phyloP scores from a whole-genome alignment of 306 rosid species.

The Benincasa hispida region DNA sequence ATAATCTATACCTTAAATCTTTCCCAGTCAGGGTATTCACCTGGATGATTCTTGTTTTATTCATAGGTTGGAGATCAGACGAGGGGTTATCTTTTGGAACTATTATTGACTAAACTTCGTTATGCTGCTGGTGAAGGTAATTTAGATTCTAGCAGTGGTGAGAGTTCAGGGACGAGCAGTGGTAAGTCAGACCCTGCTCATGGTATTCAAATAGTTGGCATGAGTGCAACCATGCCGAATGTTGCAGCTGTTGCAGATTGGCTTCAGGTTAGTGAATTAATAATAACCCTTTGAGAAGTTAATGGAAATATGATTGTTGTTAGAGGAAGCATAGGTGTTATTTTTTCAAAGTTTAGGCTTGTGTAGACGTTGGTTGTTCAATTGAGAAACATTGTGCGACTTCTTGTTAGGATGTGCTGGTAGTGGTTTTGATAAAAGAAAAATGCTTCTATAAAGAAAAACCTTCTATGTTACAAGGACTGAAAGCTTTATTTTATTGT shows the following conservation, averaged over 20 bases:
- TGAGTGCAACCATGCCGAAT: conserved; percentile 99
- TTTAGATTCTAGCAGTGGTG: conserved; percentile 70
- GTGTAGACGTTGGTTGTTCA: not conserved
- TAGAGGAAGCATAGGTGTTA: not conserved
- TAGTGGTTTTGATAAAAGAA: not conserved
- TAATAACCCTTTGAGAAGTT: not conserved
- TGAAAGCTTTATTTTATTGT: not conserved
- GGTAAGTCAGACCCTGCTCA: conserved; percentile 76
- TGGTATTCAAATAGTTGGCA: conserved; percentile 91
- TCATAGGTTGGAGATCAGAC: conserved; percentile 85
- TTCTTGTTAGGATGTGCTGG: not conserved
- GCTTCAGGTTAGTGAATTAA: conserved; percentile 67
- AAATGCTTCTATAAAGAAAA: not conserved
- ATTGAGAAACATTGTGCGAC: not conserved
- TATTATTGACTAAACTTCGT: conserved; percentile 91
- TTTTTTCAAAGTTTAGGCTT: not conserved
- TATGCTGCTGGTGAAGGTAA: conserved; percentile 96
- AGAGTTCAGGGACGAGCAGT: conserved; percentile 83
- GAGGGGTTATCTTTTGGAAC: conserved; percentile 95
- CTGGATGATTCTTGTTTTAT: conserved; percentile 17
- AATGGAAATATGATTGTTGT: not conserved
- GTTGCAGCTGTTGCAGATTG: conserved; percentile 96
- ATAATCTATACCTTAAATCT: not conserved
- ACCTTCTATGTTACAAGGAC: too few relatives aligned
- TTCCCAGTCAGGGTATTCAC: not conserved